Percentiles rank a stretch among this genome's conserved stretches.
Evolutionary conservation across 441 rosid genomes (phyloP).

Genomic region (Aquilaria agallochum): DNA sequence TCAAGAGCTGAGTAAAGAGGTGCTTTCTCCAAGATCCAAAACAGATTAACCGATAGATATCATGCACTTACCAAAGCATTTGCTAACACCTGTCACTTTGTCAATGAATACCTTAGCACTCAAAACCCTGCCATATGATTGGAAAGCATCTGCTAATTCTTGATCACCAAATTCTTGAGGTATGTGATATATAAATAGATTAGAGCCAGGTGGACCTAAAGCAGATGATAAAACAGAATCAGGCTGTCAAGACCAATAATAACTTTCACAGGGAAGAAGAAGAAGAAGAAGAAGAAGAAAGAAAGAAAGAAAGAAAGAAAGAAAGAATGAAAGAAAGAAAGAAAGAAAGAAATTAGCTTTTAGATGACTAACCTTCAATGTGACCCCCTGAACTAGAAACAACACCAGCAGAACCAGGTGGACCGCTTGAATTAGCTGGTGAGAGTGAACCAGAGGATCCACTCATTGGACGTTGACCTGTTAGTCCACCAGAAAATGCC

Average conservation of each 20-base stretch:
- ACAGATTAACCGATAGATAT: not conserved
- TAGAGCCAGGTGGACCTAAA: constrained; percentile 90
- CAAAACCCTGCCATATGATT: constrained; percentile 65
- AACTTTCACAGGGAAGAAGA: constrained; percentile 4
- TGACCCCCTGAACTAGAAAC: constrained; percentile 66
- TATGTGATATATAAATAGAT: constrained; percentile 85
- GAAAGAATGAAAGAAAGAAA: too few species aligned
- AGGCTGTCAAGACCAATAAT: not conserved
- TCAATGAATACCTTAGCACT: constrained; percentile 90
- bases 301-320: too few species aligned
- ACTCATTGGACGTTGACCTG: constrained; percentile 52
- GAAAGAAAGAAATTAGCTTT: not conserved
- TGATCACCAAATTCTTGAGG: constrained; percentile 89
- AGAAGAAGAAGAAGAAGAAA: not conserved
- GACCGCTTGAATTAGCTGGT: constrained; percentile 36
- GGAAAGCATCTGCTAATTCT: constrained; percentile 78
- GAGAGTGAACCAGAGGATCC: constrained; percentile 45
- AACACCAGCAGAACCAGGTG: constrained; percentile 46
- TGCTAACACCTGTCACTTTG: constrained; percentile 90
- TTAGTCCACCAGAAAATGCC: constrained; percentile 65
- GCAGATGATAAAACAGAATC: constrained; percentile 12
- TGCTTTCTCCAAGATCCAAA: not conserved
- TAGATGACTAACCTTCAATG: constrained; percentile 57
- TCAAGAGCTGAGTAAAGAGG: not conserved
- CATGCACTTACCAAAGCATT: constrained; percentile 74